Conservation (phyloP, 345 rosid genomes). For the Excoecaria agallocha region DNA sequence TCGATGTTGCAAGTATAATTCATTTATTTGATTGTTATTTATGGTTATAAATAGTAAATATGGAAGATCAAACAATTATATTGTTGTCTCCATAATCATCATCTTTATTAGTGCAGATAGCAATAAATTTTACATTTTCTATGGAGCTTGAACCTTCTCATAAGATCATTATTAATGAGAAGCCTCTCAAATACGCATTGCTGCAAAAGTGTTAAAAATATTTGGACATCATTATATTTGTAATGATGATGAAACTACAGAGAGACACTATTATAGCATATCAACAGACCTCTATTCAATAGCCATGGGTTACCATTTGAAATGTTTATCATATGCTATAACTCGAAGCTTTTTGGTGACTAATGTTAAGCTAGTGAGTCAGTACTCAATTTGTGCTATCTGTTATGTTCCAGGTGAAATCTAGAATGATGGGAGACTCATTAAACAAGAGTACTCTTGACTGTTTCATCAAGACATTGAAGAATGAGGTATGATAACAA, state of each 20-base stretch:
- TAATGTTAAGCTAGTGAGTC: too few species aligned
- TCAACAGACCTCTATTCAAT: constrained; percentile 1
- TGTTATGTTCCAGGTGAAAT: too few species aligned
- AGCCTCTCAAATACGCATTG: not conserved
- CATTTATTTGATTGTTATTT: constrained; percentile 13
- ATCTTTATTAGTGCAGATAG: not conserved
- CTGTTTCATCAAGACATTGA: too few species aligned
- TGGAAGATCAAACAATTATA: not conserved
- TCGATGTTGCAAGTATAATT: constrained; percentile 70
- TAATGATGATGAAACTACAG: not conserved
- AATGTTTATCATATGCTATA: too few species aligned
- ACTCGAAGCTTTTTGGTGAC: too few species aligned
- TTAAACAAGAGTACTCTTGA: too few species aligned
- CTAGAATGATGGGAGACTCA: too few species aligned
- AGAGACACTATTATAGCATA: not conserved
- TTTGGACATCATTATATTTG: not conserved
- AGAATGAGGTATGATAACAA: constrained; percentile 58
- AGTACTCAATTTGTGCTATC: too few species aligned
- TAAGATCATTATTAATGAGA: not conserved
- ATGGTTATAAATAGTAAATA: not conserved
- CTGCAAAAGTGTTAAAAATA: not conserved
- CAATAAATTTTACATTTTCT: constrained; percentile 1
- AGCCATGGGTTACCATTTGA: too few species aligned
- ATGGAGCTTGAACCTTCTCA: not conserved
- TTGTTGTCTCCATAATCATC: not conserved